A percentile compares a stretch with the other conserved stretches of the same genome.
These are phyloP conservation scores for Capsella rubella DNA, from an alignment of 441 rosid genomes.

Conservation along the genomic window DNA sequence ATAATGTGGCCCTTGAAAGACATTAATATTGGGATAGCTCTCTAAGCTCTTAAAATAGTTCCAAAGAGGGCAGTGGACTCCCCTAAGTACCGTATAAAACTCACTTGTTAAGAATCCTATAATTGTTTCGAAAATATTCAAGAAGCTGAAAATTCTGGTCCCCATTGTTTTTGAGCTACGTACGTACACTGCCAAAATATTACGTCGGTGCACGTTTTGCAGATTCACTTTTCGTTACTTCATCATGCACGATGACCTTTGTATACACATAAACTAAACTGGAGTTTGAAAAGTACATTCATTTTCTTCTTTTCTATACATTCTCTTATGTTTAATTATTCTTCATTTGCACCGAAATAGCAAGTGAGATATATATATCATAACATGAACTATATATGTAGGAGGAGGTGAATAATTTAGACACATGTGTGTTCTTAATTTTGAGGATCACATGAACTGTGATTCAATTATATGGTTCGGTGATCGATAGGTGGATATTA, in stretches of 20 bases:
- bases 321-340: not conserved
- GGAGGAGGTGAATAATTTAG: not conserved
- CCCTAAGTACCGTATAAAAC: not conserved
- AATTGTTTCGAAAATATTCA: not conserved
- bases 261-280: too few species aligned
- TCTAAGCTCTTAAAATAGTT: not conserved
- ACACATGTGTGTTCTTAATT: not conserved
- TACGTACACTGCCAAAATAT: not conserved
- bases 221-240: not conserved
- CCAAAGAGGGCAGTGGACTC: not conserved
- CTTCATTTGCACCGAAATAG: not conserved
- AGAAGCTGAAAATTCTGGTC: not conserved
- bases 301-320: not conserved
- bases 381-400: not conserved
- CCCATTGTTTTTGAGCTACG: too few species aligned
- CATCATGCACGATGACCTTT: not conserved
- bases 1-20: too few species aligned
- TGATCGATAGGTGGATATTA: not conserved
- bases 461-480: not conserved
- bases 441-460: not conserved
- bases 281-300: not conserved
- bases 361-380: not conserved
- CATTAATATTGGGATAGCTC: too few species aligned
- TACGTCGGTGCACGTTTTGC: not conserved
- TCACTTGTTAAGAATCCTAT: not conserved